A percentile compares a stretch with the other conserved stretches of the same genome.
Conservation (phyloP, 306 rosid genomes). For the Trichosanthes truncata region DNA sequence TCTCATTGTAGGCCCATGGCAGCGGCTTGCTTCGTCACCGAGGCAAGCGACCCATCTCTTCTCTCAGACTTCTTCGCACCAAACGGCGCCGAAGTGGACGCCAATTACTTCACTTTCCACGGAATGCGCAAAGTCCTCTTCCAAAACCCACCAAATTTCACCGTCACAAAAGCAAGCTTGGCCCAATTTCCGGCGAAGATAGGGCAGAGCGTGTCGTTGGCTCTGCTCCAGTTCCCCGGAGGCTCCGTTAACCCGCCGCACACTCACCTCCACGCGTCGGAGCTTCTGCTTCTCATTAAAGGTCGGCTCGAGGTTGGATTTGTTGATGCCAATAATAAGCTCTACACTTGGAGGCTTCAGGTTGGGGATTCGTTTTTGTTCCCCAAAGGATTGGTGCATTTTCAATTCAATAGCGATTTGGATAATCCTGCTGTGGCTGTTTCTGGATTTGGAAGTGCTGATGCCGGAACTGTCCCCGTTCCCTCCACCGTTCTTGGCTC, state of each 20-base stretch:
- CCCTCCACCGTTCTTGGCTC: slow-evolving; percentile 9
- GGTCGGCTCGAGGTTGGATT: slow-evolving; percentile 27
- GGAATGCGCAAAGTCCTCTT: slow-evolving; percentile 1
- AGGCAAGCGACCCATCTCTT: slow-evolving; percentile 11
- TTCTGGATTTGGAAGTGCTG: slow-evolving; percentile 27
- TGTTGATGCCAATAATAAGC: slow-evolving; percentile 13
- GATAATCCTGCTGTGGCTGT: slow-evolving; percentile 15
- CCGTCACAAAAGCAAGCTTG: slow-evolving; percentile 4
- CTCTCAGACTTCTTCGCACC: slow-evolving; percentile 12
- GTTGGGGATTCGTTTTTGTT: slow-evolving; percentile 28
- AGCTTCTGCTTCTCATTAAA: slow-evolving; percentile 19
- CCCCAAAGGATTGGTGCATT: slow-evolving; percentile 26
- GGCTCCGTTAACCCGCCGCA: slow-evolving; percentile 27
- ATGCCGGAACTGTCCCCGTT: slow-evolving; percentile 23
- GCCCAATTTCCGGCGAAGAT: slow-evolving; percentile 9
- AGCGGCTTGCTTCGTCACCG: background rate
- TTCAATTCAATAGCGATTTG: slow-evolving; percentile 14
- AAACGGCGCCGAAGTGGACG: background rate
- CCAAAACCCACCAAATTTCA: background rate
- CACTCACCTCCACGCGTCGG: slow-evolving; percentile 18
- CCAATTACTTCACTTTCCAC: slow-evolving; percentile 9
- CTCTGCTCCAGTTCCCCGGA: slow-evolving; percentile 13
- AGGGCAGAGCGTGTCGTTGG: slow-evolving; percentile 16
- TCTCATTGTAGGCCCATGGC: background rate
- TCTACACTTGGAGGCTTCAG: slow-evolving; percentile 18